Percentiles rank a stretch among this genome's conserved stretches.
phyloP scores from a whole-genome alignment of 805 yeast species.

The Schizosaccharomyces osmophilus region DNA sequence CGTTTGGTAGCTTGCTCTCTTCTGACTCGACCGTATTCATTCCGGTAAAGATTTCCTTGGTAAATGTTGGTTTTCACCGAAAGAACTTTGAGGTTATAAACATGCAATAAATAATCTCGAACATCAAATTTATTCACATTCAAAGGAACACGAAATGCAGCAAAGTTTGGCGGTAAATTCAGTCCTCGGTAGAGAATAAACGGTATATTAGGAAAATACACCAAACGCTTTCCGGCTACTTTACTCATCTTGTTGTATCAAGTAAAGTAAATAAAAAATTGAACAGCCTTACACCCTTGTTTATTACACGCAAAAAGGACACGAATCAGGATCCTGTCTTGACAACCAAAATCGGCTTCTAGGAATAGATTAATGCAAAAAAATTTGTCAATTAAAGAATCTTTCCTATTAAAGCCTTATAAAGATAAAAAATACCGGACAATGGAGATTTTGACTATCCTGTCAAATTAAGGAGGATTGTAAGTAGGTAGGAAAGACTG shows the following conservation, averaged over 20 bases:
- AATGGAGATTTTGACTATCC: no score
- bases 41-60: background rate
- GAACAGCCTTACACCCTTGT: no score
- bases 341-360: no score
- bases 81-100: conserved; percentile 75
- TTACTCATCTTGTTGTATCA: background rate
- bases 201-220: conserved; percentile 68
- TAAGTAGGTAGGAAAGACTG: no score
- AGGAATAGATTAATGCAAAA: no score
- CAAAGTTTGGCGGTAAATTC: conserved; percentile 69
- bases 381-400: no score
- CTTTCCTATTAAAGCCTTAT: no score
- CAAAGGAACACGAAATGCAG: conserved; percentile 82
- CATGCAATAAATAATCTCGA: conserved; percentile 74
- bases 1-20: conserved; percentile 43
- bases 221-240: conserved; percentile 33
- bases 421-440: no score
- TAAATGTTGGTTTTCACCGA: conserved; percentile 28
- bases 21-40: conserved; percentile 20
- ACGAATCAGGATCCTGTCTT: no score
- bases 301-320: no score
- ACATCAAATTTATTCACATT: conserved; percentile 82
- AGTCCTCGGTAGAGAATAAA: conserved; percentile 37
- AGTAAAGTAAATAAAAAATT: no score
- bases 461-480: no score